A percentile compares a stretch with the other conserved stretches of the same genome.
Conservation (phyloP, 768 basidiomycete species). For the Cystobasidium onofrii region DNA sequence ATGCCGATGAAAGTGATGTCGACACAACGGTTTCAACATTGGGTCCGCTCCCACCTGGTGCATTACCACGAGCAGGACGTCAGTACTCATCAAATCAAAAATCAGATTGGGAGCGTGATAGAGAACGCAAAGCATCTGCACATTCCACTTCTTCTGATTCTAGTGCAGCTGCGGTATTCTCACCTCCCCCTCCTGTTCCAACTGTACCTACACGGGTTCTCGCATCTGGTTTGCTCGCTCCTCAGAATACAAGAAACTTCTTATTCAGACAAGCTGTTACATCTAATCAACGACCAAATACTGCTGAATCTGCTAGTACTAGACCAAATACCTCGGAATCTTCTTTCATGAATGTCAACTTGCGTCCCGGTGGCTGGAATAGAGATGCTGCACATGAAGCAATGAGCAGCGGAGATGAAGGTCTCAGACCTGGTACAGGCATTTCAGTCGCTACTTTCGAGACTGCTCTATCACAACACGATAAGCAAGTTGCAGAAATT, state of each 20-base stretch:
- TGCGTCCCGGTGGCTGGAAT: not conserved
- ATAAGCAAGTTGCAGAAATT: not conserved
- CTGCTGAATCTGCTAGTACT: not conserved
- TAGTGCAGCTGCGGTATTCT: not conserved
- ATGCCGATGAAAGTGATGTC: not conserved
- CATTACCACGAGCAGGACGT: not conserved
- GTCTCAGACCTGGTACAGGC: not conserved
- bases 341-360: not conserved
- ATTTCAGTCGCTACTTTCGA: not conserved
- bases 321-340: not conserved
- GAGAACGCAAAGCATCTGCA: slow-evolving; percentile 8
- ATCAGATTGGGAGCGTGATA: not conserved
- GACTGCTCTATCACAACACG: not conserved
- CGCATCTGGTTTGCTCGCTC: not conserved
- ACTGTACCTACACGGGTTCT: not conserved
- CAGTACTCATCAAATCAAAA: not conserved
- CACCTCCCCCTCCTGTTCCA: not conserved
- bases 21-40: not conserved
- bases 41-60: not conserved
- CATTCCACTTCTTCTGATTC: slow-evolving; percentile 8
- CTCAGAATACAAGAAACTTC: not conserved
- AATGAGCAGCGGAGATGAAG: not conserved
- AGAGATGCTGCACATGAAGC: not conserved
- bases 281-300: not conserved
- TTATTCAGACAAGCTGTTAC: not conserved